phyloP scores from a whole-genome alignment of 2,329 filamentous ascomycete genomes.

The Pseudopyricularia javanii region DNA sequence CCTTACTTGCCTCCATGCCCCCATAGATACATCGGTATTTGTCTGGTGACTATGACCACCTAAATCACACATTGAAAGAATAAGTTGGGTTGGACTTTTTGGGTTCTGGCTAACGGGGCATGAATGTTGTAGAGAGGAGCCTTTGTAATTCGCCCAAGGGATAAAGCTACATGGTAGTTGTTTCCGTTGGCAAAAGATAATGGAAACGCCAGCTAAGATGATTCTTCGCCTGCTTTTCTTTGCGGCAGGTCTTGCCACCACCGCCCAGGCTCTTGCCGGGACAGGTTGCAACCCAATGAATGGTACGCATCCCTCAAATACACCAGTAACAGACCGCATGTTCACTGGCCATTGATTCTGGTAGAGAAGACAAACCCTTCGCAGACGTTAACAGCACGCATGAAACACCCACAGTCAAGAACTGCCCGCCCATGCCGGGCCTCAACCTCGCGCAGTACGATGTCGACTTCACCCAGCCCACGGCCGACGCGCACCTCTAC shows the following conservation, averaged over 20 bases:
- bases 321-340: too few species aligned
- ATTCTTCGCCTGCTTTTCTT: neutral
- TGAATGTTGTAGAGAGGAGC: neutral
- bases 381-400: too few species aligned
- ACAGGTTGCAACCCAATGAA: neutral
- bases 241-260: neutral
- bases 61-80: too few species aligned
- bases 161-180: neutral
- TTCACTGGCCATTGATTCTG: too few species aligned
- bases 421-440: neutral
- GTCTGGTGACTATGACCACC: too few species aligned
- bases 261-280: neutral
- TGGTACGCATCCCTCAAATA: too few species aligned
- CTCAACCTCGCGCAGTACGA: neutral
- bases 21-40: too few species aligned
- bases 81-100: too few species aligned
- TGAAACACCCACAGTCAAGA: neutral
- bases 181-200: neutral
- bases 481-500: conserved; percentile 1
- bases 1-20: too few species aligned
- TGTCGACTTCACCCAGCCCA: conserved; percentile 6
- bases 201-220: neutral
- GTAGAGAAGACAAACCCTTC: too few species aligned
- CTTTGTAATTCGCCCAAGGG: neutral
- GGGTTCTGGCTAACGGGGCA: too few species aligned